Conservation (phyloP, 352 stramenopile genomes). For the Thraustochytrium striatum region DNA sequence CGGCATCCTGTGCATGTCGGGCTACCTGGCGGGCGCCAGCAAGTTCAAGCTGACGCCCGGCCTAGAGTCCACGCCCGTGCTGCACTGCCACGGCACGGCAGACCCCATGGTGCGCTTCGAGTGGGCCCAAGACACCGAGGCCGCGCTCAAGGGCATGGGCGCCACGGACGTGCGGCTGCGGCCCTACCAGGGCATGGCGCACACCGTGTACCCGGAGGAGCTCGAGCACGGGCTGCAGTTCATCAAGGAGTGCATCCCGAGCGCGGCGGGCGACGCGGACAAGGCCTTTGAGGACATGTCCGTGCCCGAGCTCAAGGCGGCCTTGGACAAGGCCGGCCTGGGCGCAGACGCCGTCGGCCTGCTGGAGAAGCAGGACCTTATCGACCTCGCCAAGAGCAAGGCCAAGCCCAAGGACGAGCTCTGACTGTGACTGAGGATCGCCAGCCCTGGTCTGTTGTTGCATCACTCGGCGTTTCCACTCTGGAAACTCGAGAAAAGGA, state of each 20-base stretch:
- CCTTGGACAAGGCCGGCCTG: neutral
- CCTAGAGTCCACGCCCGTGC: slow-evolving; percentile 25
- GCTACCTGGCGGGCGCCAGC: slow-evolving; percentile 65
- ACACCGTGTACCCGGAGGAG: slow-evolving; percentile 24
- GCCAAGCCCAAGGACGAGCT: neutral
- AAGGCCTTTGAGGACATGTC: slow-evolving; percentile 17
- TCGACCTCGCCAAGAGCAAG: slow-evolving; percentile 2
- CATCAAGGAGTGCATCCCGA: slow-evolving; percentile 15
- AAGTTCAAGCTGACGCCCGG: slow-evolving; percentile 53
- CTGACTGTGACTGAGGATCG: slow-evolving; percentile 9
- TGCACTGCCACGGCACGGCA: slow-evolving; percentile 28
- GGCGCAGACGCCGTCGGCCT: slow-evolving; percentile 7
- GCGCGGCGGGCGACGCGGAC: neutral
- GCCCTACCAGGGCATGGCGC: slow-evolving; percentile 19
- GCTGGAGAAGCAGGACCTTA: slow-evolving; percentile 2
- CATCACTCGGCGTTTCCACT: too few species aligned
- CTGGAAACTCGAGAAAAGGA: too few species aligned
- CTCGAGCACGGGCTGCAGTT: slow-evolving; percentile 2
- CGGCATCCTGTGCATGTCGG: slow-evolving; percentile 67
- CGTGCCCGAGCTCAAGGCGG: slow-evolving; percentile 11
- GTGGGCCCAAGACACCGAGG: neutral
- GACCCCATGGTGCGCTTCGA: slow-evolving; percentile 31
- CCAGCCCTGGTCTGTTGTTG: too few species aligned
- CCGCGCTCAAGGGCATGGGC: neutral
- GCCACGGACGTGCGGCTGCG: slow-evolving; percentile 1